Percentiles rank a stretch among this genome's conserved stretches.
These are phyloP conservation scores for Fusarium udum DNA, from an alignment of 2,329 filamentous ascomycete species.

Conservation along the genomic window DNA sequence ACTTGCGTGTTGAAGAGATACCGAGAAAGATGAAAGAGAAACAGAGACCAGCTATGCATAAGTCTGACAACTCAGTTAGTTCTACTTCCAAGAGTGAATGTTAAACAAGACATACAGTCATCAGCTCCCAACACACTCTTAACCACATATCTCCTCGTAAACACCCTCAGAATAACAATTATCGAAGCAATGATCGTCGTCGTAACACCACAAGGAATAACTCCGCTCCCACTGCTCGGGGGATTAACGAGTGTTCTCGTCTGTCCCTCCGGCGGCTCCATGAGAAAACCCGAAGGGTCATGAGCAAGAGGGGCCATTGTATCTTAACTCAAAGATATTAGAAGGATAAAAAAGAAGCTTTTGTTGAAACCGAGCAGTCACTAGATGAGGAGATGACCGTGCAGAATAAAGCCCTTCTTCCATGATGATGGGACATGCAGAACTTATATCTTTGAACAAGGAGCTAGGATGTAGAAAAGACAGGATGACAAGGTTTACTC, in stretches of 20 bases:
- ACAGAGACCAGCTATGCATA: constrained; percentile 37
- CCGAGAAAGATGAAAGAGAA: constrained; percentile 42
- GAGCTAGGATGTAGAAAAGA: constrained; percentile 13
- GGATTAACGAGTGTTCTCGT: constrained; percentile 33
- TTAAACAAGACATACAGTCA: constrained; percentile 38
- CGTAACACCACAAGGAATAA: constrained; percentile 37
- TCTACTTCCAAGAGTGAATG: too few relatives aligned
- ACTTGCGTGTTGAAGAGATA: constrained; percentile 35
- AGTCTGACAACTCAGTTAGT: constrained; percentile 26
- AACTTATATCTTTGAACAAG: constrained; percentile 29
- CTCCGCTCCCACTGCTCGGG: constrained; percentile 35
- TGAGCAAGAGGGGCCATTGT: constrained; percentile 69
- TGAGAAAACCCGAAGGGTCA: constrained; percentile 25
- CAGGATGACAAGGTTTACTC: background rate
- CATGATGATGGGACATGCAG: constrained; percentile 10
- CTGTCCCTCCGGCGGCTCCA: constrained; percentile 41
- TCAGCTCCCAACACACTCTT: constrained; percentile 42
- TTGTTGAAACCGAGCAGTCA: constrained; percentile 10
- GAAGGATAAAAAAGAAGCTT: background rate
- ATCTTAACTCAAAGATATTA: background rate
- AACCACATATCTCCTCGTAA: constrained; percentile 44
- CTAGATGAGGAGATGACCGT: constrained; percentile 13
- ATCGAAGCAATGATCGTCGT: constrained; percentile 38
- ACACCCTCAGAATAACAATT: constrained; percentile 38
- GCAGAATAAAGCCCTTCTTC: background rate